Base-by-base conservation (phyloP, 164 flowering plant genomes). In the Umbilicus rupestris region DNA sequence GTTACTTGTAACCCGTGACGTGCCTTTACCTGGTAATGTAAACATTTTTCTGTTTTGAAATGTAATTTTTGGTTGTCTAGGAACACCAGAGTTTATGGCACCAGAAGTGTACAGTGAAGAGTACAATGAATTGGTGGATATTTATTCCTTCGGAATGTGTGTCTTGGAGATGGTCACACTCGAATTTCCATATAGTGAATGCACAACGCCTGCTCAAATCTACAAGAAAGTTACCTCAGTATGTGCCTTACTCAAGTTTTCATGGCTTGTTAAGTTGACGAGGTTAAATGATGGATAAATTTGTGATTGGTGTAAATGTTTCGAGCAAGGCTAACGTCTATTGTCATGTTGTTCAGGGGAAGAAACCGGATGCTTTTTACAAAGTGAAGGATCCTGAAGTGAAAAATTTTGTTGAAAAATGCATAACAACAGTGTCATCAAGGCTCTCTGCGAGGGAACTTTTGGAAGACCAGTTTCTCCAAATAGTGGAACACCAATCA, bases 141-240 rank as follows among this genome's bases (percentile, higher is more conserved):
- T 85, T 11, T 85, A 85, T 52, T 78, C 90, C 35, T 85, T 85
- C 74, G 90, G 90, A 39, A 85, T 85, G 90, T 85, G 90, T 76
- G 73, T 85, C 3, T 71, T 85, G 71, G 90, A 85, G 72, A 80
- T 85, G 87, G 84, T 85, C 59, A 83, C 85, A 19, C 84, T 80
- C 68, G 87, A 85, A 59, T 85, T 82, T 74, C 90, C 90, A 9
- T 85, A 85, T 47, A 84, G 83, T 71, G 90, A 83, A 77, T 85
- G 90, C 74, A 73, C 76, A 39, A 79, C 82, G 77, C 81, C 90
- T 68, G 90, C 84, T 66, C 86, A 85, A 69, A 85, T 85, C 67
- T 83, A 82, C 79, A 83, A 83, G 82, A 85, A 83, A 79, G 90
- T 83, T 59, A 69, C 72, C 42, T 80, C 86, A 5, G 87, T 83